Percentiles rank a stretch among this genome's conserved stretches.
Conservation (phyloP, 352 stramenopile genomes). For the Lagenidium giganteum region DNA sequence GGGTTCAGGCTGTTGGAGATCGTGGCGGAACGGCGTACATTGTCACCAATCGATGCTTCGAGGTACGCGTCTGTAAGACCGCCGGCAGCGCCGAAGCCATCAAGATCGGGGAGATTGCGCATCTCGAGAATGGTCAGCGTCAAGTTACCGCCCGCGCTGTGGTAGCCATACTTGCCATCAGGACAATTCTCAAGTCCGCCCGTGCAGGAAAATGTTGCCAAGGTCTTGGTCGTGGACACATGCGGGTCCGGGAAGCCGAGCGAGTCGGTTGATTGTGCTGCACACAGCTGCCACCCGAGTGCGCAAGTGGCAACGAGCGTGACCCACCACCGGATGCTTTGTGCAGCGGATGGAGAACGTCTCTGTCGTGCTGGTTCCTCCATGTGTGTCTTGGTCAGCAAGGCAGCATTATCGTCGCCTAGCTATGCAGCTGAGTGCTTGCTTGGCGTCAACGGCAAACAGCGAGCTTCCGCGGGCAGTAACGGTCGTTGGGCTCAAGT, state of each 20-base stretch:
- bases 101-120: conserved; percentile 63
- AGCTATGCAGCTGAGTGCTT: too few species aligned
- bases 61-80: conserved; percentile 68
- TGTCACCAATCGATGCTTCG: conserved; percentile 53
- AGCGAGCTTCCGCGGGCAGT: too few species aligned
- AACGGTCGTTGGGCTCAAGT: too few species aligned
- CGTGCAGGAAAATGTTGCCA: conserved; percentile 49
- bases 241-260: conserved; percentile 42
- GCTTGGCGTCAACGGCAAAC: too few species aligned
- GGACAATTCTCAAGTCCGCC: conserved; percentile 45
- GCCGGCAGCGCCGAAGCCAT: conserved; percentile 46
- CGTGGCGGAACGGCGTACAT: conserved; percentile 29
- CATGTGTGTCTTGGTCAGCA: too few species aligned
- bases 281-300: background rate
- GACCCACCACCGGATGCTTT: too few species aligned
- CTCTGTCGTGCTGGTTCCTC: too few species aligned
- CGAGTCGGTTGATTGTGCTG: conserved; percentile 30
- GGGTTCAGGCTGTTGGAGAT: conserved; percentile 63
- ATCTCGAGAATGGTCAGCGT: conserved; percentile 73
- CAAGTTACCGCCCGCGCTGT: conserved; percentile 62
- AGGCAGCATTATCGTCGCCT: too few species aligned
- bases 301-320: background rate
- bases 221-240: conserved; percentile 28
- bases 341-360: too few species aligned
- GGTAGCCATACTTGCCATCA: conserved; percentile 41